These are phyloP conservation scores for Trichomonascaceae sp. DNA, from an alignment of 1,139 yeast species.

Conservation along the genomic window DNA sequence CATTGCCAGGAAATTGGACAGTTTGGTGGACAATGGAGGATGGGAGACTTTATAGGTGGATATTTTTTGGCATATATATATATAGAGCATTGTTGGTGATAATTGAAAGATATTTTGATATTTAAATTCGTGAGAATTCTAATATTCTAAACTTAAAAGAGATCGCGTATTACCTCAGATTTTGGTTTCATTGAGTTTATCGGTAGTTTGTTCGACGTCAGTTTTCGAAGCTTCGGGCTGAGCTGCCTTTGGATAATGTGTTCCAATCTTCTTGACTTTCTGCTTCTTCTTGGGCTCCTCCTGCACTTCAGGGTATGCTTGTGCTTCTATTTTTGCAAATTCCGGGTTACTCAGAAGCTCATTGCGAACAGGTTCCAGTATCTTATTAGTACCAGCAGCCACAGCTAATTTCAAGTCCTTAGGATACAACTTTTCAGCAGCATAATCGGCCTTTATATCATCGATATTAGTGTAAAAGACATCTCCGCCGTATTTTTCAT, in stretches of 20 bases:
- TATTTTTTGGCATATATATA: neutral
- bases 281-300: constrained; percentile 61
- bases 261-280: constrained; percentile 75
- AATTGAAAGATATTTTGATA: neutral
- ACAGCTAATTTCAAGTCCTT: constrained; percentile 93
- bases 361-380: constrained; percentile 79
- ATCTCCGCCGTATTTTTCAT: constrained; percentile 96
- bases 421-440: constrained; percentile 70
- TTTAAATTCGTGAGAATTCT: neutral
- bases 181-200: constrained; percentile 25
- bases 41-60: constrained; percentile 74
- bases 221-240: constrained; percentile 16
- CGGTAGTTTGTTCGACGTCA: constrained; percentile 20
- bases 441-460: constrained; percentile 67
- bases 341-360: constrained; percentile 58
- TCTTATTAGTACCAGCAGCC: constrained; percentile 68
- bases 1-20: constrained; percentile 74
- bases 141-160: neutral
- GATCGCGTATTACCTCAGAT: neutral
- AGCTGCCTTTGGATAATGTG: constrained; percentile 69
- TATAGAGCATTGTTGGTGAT: neutral
- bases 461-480: constrained; percentile 63
- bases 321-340: constrained; percentile 64
- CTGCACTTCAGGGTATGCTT: constrained; percentile 80
- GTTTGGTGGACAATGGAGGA: constrained; percentile 80